Evolutionary conservation across 371 early-diverging fungal genomes (phyloP).

Genomic region (Actinomortierella wolfii): DNA sequence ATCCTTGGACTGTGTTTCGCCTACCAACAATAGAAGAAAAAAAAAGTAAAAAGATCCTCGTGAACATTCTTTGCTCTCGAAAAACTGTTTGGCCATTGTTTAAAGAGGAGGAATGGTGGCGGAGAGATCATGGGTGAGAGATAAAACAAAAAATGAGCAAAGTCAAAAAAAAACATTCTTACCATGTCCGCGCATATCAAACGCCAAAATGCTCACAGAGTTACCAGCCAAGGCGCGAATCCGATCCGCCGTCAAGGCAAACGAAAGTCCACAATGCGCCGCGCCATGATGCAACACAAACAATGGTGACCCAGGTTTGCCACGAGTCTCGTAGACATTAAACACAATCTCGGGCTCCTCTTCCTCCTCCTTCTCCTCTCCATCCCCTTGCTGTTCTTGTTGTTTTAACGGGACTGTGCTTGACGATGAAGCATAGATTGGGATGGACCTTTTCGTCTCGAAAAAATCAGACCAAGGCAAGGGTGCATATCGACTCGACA

Average conservation of each 20-base stretch:
- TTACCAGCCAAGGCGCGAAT: slow-evolving; percentile 50
- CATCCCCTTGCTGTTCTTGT: no score
- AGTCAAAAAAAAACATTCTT: slow-evolving; percentile 10
- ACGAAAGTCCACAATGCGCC: slow-evolving; percentile 81
- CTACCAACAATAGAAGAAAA: slow-evolving; percentile 27
- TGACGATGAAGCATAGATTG: slow-evolving; percentile 1
- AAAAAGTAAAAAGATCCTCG: background rate
- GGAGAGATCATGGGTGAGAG: no score
- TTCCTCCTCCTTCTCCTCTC: background rate
- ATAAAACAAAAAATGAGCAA: background rate
- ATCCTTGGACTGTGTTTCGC: slow-evolving; percentile 53
- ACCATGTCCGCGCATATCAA: slow-evolving; percentile 89
- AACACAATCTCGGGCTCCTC: slow-evolving; percentile 42
- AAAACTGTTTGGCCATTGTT: no score
- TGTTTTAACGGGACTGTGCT: no score
- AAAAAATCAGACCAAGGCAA: slow-evolving; percentile 50
- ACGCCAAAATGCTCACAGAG: slow-evolving; percentile 62
- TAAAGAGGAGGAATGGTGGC: background rate
- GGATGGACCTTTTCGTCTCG: slow-evolving; percentile 33
- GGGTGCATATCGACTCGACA: slow-evolving; percentile 29
- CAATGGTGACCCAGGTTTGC: slow-evolving; percentile 55
- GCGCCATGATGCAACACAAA: slow-evolving; percentile 94
- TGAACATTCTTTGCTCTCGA: no score
- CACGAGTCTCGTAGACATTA: slow-evolving; percentile 51
- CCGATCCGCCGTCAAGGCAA: slow-evolving; percentile 67